These are phyloP conservation scores for Dothistroma pini DNA, from an alignment of 2,329 filamentous ascomycete species.

Conservation along the genomic window DNA sequence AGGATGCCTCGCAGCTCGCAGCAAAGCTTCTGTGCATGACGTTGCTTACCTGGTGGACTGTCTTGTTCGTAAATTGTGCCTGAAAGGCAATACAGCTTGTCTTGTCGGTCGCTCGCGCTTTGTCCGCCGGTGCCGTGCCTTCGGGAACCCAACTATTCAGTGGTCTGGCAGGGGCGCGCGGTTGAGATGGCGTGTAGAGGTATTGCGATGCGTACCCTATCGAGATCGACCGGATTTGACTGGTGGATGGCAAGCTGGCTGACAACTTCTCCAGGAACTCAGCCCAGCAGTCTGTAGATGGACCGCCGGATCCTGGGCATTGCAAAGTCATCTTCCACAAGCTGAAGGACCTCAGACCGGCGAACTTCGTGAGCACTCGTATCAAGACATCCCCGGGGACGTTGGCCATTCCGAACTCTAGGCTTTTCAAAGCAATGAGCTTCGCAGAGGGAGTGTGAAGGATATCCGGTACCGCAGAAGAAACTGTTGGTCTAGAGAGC, in stretches of 20 bases:
- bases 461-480: neutral
- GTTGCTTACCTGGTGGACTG: neutral
- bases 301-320: neutral
- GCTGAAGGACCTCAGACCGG: conserved; percentile 20
- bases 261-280: conserved; percentile 11
- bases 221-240: conserved; percentile 4
- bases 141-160: conserved; percentile 3
- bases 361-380: conserved; percentile 21
- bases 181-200: neutral
- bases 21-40: no score
- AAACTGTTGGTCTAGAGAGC: conserved; percentile 7
- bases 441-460: conserved; percentile 7
- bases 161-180: neutral
- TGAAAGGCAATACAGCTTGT: conserved; percentile 1
- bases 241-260: conserved; percentile 1
- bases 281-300: conserved; percentile 7
- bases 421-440: conserved; percentile 12
- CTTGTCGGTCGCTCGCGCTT: neutral
- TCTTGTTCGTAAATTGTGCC: conserved; percentile 3
- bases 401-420: conserved; percentile 23
- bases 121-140: conserved; percentile 5
- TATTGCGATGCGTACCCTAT: conserved; percentile 9
- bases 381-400: conserved; percentile 10
- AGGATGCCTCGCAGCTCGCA: no score
- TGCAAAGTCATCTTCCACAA: conserved; percentile 17